Evolutionary conservation across 495 filamentous ascomycete species (phyloP).

Genomic region (Podospora pseudoanserina): DNA sequence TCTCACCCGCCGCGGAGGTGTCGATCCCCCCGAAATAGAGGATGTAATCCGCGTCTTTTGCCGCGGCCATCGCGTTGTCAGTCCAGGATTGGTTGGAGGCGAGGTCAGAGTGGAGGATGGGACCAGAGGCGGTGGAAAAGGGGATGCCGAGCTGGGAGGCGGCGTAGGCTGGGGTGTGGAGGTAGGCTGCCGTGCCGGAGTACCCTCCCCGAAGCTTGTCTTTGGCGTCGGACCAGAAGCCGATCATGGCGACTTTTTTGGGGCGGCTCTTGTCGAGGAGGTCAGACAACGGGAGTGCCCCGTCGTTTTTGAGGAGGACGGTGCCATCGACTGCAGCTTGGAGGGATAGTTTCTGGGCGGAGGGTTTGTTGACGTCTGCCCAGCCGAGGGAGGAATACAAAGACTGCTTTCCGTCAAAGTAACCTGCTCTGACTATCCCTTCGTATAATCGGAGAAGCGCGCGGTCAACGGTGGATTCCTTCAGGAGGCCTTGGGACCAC

Average conservation of each 20-base stretch:
- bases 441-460: conserved; percentile 34
- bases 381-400: conserved; percentile 18
- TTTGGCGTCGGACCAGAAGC: conserved; percentile 38
- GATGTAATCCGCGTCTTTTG: conserved; percentile 39
- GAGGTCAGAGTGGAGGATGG: conserved; percentile 43
- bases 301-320: conserved; percentile 42
- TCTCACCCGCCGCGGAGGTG: conserved; percentile 38
- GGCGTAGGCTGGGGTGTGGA: conserved; percentile 35
- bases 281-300: conserved; percentile 17
- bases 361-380: conserved; percentile 25
- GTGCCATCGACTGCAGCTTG: conserved; percentile 35
- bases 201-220: conserved; percentile 41
- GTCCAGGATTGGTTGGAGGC: conserved; percentile 56
- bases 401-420: conserved; percentile 25
- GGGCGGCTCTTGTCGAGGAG: conserved; percentile 9
- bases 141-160: conserved; percentile 30
- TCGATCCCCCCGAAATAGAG: conserved; percentile 47
- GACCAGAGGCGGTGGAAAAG: conserved; percentile 25
- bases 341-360: conserved; percentile 34
- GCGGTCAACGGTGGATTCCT: conserved; percentile 19
- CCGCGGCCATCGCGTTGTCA: conserved; percentile 39
- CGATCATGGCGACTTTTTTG: conserved; percentile 39
- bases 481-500: conserved; percentile 18
- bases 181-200: conserved; percentile 36
- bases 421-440: conserved; percentile 46